These are phyloP conservation scores for Mariannaea sp. DNA, from an alignment of 2,329 filamentous ascomycete species.

Conservation along the genomic window DNA sequence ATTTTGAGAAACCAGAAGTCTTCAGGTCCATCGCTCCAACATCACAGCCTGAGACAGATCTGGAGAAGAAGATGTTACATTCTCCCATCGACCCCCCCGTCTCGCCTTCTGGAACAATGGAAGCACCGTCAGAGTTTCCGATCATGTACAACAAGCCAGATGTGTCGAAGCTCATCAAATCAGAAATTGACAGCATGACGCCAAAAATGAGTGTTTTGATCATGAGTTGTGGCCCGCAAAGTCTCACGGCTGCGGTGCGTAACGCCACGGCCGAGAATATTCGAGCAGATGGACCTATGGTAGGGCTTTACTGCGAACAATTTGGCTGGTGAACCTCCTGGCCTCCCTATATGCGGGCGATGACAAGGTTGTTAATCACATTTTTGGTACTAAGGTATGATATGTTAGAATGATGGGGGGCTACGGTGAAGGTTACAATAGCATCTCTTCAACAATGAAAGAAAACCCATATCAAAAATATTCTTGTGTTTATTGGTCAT, in stretches of 20 bases:
- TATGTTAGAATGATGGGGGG: neutral
- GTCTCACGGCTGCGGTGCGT: conserved; percentile 49
- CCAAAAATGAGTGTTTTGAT: conserved; percentile 46
- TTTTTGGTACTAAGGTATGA: too few species aligned
- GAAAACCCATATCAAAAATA: neutral
- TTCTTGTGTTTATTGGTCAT: neutral
- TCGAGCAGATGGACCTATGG: conserved; percentile 45
- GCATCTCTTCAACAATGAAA: neutral
- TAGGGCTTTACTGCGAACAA: conserved; percentile 55
- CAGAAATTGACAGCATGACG: conserved; percentile 36
- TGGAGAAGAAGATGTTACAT: conserved; percentile 26
- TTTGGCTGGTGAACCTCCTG: conserved; percentile 47
- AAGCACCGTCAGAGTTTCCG: conserved; percentile 23
- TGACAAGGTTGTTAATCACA: too few species aligned
- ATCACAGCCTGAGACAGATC: conserved; percentile 7
- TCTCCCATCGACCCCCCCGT: conserved; percentile 9
- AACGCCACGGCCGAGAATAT: conserved; percentile 49
- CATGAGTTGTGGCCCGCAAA: conserved; percentile 53
- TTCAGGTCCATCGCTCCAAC: conserved; percentile 4
- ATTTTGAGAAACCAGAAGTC: conserved; percentile 21
- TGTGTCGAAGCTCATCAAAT: conserved; percentile 42
- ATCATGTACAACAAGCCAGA: conserved; percentile 46
- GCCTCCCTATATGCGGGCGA: neutral
- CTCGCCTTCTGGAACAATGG: neutral
- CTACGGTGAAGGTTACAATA: neutral